Conservation (phyloP, 768 basidiomycete species). For the Tricholoma hemisulphureum region DNA sequence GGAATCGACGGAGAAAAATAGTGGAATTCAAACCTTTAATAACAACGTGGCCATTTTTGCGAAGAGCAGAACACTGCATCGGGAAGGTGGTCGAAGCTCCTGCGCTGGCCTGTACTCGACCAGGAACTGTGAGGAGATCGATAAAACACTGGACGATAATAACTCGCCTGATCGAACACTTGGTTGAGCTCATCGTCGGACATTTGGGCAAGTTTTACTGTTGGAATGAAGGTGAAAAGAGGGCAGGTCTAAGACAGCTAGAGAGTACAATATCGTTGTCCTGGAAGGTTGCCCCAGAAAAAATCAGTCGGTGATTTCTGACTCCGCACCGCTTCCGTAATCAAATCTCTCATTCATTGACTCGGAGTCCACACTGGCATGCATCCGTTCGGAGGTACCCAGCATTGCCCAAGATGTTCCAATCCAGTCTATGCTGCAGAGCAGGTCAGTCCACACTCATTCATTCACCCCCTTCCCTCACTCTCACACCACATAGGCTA, state of each 20-base stretch:
- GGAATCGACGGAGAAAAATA: background rate
- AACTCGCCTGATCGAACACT: constrained; percentile 74
- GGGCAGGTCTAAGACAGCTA: constrained; percentile 22
- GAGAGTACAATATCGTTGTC: constrained; percentile 13
- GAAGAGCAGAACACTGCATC: constrained; percentile 96
- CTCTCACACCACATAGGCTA: constrained; percentile 43
- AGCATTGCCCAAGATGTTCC: constrained; percentile 69
- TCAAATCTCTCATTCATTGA: constrained; percentile 2
- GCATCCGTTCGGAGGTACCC: constrained; percentile 72
- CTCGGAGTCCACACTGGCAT: constrained; percentile 31
- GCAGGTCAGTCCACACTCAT: constrained; percentile 49
- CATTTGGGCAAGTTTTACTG: constrained; percentile 46
- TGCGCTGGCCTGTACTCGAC: constrained; percentile 52
- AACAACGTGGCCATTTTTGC: constrained; percentile 90
- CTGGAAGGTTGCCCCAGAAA: constrained; percentile 2
- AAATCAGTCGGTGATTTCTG: constrained; percentile 17
- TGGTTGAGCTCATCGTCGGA: constrained; percentile 94
- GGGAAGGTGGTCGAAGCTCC: constrained; percentile 80
- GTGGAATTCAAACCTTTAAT: constrained; percentile 68
- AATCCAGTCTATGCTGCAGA: constrained; percentile 87
- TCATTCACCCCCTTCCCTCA: background rate
- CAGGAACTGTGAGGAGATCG: constrained; percentile 17
- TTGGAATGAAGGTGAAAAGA: constrained; percentile 23
- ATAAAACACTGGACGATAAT: constrained; percentile 6
- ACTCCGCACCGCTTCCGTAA: constrained; percentile 26